These are phyloP conservation scores for Akebia trifoliata DNA, from an alignment of 164 flowering plant genomes.

Conservation along the genomic window DNA sequence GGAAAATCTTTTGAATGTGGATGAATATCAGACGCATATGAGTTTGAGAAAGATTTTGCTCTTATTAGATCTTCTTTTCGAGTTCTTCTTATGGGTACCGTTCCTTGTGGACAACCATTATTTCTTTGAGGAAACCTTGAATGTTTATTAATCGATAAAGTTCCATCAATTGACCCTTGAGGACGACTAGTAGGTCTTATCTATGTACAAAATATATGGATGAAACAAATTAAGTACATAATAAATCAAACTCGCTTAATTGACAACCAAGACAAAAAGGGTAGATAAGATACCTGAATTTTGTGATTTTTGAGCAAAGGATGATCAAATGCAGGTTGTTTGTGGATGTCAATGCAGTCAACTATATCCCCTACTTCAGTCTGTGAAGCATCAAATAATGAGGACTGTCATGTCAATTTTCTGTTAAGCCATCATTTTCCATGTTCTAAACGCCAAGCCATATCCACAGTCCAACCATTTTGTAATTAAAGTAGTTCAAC, in stretches of 20 bases:
- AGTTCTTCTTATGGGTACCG: conserved; percentile 1
- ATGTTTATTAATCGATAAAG: not conserved
- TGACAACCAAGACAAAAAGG: no score
- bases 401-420: no score
- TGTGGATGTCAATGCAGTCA: conserved; percentile 2
- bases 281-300: not conserved
- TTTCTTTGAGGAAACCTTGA: not conserved
- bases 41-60: not conserved
- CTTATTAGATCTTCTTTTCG: conserved; percentile 3
- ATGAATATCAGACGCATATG: not conserved
- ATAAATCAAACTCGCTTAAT: no score
- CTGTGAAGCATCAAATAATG: no score
- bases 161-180: not conserved
- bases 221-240: no score
- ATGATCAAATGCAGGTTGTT: conserved; percentile 6
- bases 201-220: not conserved
- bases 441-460: no score
- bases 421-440: no score
- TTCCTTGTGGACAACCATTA: not conserved
- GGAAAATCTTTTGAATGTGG: not conserved
- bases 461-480: no score
- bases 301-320: conserved; percentile 6
- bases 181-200: not conserved
- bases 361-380: not conserved
- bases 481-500: no score